Conservation (phyloP, 495 filamentous ascomycete species). For the Letharia columbiana region DNA sequence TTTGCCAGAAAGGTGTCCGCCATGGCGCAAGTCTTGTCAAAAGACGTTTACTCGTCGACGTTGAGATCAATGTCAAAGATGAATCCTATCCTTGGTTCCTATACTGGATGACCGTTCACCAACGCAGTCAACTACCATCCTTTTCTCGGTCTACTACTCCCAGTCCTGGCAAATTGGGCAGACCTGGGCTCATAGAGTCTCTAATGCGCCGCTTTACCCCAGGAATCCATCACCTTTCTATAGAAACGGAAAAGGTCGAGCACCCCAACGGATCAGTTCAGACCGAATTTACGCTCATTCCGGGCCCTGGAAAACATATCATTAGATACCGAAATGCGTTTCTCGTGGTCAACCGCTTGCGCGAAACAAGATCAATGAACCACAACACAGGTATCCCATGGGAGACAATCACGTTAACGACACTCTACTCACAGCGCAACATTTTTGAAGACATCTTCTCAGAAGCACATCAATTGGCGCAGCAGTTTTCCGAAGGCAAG, state of each 20-base stretch:
- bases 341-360: conserved; percentile 75
- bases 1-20: conserved; percentile 64
- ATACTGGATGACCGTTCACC: conserved; percentile 83
- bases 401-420: conserved; percentile 88
- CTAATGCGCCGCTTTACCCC: conserved; percentile 52
- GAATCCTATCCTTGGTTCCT: conserved; percentile 91
- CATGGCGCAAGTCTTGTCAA: conserved; percentile 62
- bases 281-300: conserved; percentile 79
- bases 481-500: conserved; percentile 77
- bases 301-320: conserved; percentile 80
- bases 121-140: conserved; percentile 43
- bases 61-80: conserved; percentile 90
- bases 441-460: conserved; percentile 79
- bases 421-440: conserved; percentile 76
- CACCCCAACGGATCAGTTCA: conserved; percentile 56
- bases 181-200: conserved; percentile 41
- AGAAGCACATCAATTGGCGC: conserved; percentile 72
- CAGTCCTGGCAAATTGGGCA: conserved; percentile 21
- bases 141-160: conserved; percentile 22
- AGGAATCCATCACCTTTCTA: conserved; percentile 56
- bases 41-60: conserved; percentile 80
- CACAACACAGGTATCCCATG: conserved; percentile 77
- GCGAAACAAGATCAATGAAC: conserved; percentile 61
- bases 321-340: conserved; percentile 79
- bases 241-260: conserved; percentile 55